phyloP scores from a whole-genome alignment of 768 basidiomycete species.

The Lactifluus volemus region DNA sequence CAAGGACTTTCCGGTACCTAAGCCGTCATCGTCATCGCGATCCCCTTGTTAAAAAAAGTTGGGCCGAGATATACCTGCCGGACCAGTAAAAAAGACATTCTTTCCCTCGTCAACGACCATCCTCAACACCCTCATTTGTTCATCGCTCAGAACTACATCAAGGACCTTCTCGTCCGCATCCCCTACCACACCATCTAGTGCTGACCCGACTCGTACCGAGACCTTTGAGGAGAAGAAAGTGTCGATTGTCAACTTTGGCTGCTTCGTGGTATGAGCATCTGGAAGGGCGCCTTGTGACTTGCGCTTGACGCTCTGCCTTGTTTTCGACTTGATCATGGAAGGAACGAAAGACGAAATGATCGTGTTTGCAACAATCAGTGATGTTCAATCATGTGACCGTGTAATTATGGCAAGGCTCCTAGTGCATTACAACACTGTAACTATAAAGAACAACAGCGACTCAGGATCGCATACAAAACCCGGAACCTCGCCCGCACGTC shows the following conservation, averaged over 20 bases:
- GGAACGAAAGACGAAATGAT: not conserved
- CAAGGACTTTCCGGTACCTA: slow-evolving; percentile 60
- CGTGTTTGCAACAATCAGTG: not conserved
- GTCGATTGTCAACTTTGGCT: slow-evolving; percentile 28
- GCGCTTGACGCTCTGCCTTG: slow-evolving; percentile 21
- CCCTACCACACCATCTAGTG: slow-evolving; percentile 14
- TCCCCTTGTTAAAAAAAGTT: not conserved
- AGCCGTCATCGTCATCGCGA: not conserved
- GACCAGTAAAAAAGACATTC: slow-evolving; percentile 61
- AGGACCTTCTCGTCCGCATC: slow-evolving; percentile 19
- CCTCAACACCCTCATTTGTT: slow-evolving; percentile 43
- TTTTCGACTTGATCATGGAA: slow-evolving; percentile 9
- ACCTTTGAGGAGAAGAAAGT: slow-evolving; percentile 28
- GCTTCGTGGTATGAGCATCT: slow-evolving; percentile 21
- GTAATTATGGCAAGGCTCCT: not conserved
- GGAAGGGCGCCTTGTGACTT: slow-evolving; percentile 23
- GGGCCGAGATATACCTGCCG: slow-evolving; percentile 41
- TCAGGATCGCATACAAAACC: not conserved
- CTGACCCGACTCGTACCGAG: slow-evolving; percentile 12
- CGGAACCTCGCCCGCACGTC: not conserved
- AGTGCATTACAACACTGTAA: not conserved
- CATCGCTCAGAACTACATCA: slow-evolving; percentile 39
- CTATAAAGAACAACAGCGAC: not conserved
- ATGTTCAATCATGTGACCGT: slow-evolving; percentile 12
- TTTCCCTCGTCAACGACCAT: slow-evolving; percentile 48